Evolutionary conservation across 768 basidiomycete genomes (phyloP).

Genomic region (Calocera cornea): DNA sequence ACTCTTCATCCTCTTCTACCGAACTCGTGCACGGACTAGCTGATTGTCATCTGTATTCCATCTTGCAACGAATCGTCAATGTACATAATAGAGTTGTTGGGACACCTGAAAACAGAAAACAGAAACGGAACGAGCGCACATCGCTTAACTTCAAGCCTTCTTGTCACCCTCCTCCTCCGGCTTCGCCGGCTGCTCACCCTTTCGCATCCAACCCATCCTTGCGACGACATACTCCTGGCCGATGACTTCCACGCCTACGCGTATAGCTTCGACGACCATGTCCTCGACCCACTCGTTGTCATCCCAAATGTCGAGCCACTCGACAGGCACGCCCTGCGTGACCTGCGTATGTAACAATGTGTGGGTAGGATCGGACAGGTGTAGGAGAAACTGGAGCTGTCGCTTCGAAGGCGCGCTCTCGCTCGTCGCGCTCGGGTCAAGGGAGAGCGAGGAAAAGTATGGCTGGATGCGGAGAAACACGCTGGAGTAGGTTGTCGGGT

Average conservation of each 20-base stretch:
- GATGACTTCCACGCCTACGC: constrained; percentile 74
- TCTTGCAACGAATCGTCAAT: background rate
- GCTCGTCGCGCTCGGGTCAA: constrained; percentile 20
- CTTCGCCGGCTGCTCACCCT: constrained; percentile 9
- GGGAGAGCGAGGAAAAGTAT: constrained; percentile 45
- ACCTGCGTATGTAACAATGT: constrained; percentile 59
- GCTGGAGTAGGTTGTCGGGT: constrained; percentile 71
- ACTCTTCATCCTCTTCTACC: background rate
- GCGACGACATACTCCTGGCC: constrained; percentile 83
- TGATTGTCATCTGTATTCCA: background rate
- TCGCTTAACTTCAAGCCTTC: background rate
- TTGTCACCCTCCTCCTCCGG: constrained; percentile 8
- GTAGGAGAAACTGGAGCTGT: constrained; percentile 58
- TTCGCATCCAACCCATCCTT: constrained; percentile 62
- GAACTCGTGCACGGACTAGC: background rate
- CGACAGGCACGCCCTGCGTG: constrained; percentile 69
- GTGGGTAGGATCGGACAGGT: constrained; percentile 68
- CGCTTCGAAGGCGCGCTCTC: constrained; percentile 18
- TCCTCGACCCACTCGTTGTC: constrained; percentile 95
- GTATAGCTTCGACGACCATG: constrained; percentile 69
- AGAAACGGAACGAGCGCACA: background rate
- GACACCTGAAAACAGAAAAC: background rate
- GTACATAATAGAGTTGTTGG: background rate
- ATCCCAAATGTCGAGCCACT: constrained; percentile 84
- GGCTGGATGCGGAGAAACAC: constrained; percentile 92